Base-by-base conservation (phyloP, 179 eudicot species). In the Nepenthes alata region DNA sequence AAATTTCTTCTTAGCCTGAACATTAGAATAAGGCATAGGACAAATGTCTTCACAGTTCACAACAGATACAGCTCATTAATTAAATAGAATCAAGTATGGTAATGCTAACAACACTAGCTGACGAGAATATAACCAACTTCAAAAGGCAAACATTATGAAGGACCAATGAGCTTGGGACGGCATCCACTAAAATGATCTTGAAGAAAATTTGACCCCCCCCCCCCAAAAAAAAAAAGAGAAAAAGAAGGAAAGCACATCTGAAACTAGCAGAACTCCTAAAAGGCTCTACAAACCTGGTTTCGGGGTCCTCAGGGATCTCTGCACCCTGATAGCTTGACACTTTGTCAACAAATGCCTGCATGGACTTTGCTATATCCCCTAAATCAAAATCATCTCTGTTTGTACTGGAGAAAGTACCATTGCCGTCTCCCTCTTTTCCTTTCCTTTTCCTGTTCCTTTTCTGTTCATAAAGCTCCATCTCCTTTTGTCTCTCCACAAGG, bases 291-390 rank as follows among this genome's bases (percentile, higher is more conserved):
- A 57, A 85, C 97, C 95, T 84, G 81, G 81, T 75, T 63, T 80
- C 78, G 11, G 98, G 96, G 59, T 88, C 83, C 68, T 91, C 79
- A 12, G 98, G 96, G 59, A 91, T 82, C 68, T 91, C 98, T 35
- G 95, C 98, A 65, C 98, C 98, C 71, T 89, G 74, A 64, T 79
- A 89, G 70, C 89, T 84, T 44, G 96, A 86, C 62, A 86, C 78
- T 57, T 86, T 89, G 3, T 78, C 69, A 25, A 91, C 80, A 75
- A 91, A 91, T 56, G 78, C 75, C 63, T 89, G 81, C 96, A 91
- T 86, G 48, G 87, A 82, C 53, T 86, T 81, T 47, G 98, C 91
- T 59, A 89, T 77, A 55, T 82, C 87, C 34, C 83, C 87, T 57
- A 86, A 83, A 75, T 83, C 95, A 70, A 74, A 64, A 65, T 87